phyloP scores from a whole-genome alignment of 1,139 yeast species.

The Suhomyces bribrorum region DNA sequence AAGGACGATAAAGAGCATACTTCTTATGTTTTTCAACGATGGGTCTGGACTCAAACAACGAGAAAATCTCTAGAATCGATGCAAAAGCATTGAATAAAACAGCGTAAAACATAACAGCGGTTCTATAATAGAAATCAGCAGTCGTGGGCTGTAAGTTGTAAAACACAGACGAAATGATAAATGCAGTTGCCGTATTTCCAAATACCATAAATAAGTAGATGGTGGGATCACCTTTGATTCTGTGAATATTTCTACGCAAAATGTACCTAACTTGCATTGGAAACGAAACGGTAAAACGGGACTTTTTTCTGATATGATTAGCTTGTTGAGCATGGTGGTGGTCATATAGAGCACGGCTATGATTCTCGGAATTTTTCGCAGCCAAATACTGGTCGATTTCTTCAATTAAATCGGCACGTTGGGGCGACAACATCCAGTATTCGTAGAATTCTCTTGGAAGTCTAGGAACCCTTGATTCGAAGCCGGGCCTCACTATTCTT shows the following conservation, averaged over 20 bases:
- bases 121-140: constrained; percentile 55
- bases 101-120: constrained; percentile 59
- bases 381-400: constrained; percentile 23
- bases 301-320: constrained; percentile 23
- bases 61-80: constrained; percentile 58
- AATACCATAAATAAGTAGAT: constrained; percentile 27
- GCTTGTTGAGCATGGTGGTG: constrained; percentile 35
- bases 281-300: constrained; percentile 38
- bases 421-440: constrained; percentile 28
- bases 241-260: constrained; percentile 28
- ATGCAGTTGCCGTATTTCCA: constrained; percentile 33
- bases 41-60: constrained; percentile 57
- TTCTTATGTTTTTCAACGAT: constrained; percentile 62
- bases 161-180: constrained; percentile 50
- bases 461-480: constrained; percentile 31
- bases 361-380: constrained; percentile 6
- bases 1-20: constrained; percentile 63
- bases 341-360: constrained; percentile 17
- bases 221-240: constrained; percentile 34
- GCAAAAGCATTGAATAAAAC: constrained; percentile 58
- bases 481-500: constrained; percentile 56
- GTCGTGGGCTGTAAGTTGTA: constrained; percentile 51
- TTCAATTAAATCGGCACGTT: constrained; percentile 16
- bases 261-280: constrained; percentile 36
- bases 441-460: constrained; percentile 29